Evolutionary conservation across 1,139 yeast species (phyloP).

Genomic region (Torulaspora pretoriensis): DNA sequence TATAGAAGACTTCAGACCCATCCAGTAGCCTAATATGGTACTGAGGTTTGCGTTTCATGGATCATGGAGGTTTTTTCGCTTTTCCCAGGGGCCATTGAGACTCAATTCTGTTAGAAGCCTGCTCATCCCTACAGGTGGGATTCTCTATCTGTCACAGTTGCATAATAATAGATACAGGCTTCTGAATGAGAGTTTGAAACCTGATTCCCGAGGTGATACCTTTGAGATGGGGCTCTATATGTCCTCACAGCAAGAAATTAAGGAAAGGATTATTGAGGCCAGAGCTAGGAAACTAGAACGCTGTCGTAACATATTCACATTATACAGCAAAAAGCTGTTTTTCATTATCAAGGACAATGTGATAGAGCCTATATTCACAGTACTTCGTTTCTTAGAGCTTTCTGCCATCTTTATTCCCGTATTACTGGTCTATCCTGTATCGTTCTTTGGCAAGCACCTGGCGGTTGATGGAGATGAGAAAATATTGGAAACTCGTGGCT

Average conservation of each 20-base stretch:
- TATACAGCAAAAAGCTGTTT: constrained; percentile 38
- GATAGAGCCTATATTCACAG: constrained; percentile 65
- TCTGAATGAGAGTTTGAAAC: constrained; percentile 32
- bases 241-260: constrained; percentile 54
- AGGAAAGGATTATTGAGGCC: constrained; percentile 37
- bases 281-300: constrained; percentile 24
- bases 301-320: constrained; percentile 26
- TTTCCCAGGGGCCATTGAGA: constrained; percentile 2
- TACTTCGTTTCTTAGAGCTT: constrained; percentile 65
- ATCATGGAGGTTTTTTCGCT: constrained; percentile 12
- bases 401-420: constrained; percentile 68
- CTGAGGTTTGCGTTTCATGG: constrained; percentile 7
- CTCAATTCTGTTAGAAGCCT: constrained; percentile 7
- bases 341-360: constrained; percentile 50
- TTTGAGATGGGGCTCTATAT: constrained; percentile 62
- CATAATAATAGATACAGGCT: constrained; percentile 9
- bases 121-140: constrained; percentile 9
- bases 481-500: constrained; percentile 50
- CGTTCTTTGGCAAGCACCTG: constrained; percentile 53
- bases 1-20: background rate
- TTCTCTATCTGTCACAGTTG: constrained; percentile 7
- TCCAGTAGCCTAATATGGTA: background rate
- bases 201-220: constrained; percentile 53
- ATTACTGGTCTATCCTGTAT: constrained; percentile 57
- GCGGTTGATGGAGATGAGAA: constrained; percentile 36